Base-by-base conservation (phyloP, 768 basidiomycete genomes). In the Hydnomerulius pinastri region DNA sequence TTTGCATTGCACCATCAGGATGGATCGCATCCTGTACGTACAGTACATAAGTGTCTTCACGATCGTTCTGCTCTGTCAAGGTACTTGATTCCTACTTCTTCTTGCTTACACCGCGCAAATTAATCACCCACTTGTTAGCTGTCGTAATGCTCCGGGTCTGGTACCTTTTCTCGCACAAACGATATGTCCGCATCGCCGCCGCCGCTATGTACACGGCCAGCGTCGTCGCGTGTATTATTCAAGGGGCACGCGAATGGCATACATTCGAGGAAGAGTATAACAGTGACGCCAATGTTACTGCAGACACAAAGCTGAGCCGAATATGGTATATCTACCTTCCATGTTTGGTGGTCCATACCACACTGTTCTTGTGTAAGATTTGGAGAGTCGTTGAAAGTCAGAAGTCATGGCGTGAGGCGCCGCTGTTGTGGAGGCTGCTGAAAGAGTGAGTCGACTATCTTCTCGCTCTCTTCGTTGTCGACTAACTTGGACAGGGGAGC, bases 71-170 rank as follows among this genome's bases (percentile, higher is more conserved):
- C 13, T 47, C 20, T 47, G 46, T 39, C 72, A 73, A 66, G 72
- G 72, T 41, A 17, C 5, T 12, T 41, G 18, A 10, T 15, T 27
- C 15, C 6, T 6, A 21, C 21, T 17, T 41, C 69, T n/a, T n/a
- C n/a, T n/a, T n/a, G n/a, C n/a, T n/a, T 43, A 45, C 43, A 6
- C 18, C 40, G 4, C 20, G 23, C 18, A 15, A 33, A 4, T 8
- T n/a, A 25, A 30, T 28, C 38, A 48, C 42, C 23, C 7, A 42
- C 28, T 44, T 30, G 28, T 23, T 37, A 76, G 74, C 67, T 18
- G 73, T 74, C 37, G 66, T 76, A 12, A 66, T 71, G 25, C 58
- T 69, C 32, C 69, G 75, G 23, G 67, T 73, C 23, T 77, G 73
- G 73, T 73, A 73, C 54, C 66, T 75, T 35, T 76, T 74, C 49